Percentiles rank a stretch among this genome's conserved stretches.
phyloP scores from a whole-genome alignment of 805 yeast species.

The Kuraishia piskuri region DNA sequence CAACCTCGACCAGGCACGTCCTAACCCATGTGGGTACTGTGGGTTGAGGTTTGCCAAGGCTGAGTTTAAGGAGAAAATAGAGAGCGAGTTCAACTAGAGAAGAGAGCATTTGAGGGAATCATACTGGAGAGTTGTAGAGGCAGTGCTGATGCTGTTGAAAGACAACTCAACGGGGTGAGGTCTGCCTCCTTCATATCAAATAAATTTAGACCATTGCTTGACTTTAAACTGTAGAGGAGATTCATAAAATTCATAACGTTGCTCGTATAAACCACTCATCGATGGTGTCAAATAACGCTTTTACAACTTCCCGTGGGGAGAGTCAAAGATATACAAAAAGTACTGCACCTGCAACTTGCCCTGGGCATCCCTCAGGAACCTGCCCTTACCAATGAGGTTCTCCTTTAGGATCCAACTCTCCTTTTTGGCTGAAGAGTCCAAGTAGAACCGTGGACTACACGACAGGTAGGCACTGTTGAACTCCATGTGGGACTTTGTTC shows the following conservation, averaged over 20 bases:
- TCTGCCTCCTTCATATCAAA: too few species aligned
- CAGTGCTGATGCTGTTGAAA: too few species aligned
- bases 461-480: slow-evolving; percentile 42
- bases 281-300: too few species aligned
- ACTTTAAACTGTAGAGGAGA: too few species aligned
- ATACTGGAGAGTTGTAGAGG: too few species aligned
- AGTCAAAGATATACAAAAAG: slow-evolving; percentile 30
- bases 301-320: not conserved
- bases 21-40: slow-evolving; percentile 75
- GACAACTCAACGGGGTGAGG: too few species aligned
- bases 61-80: slow-evolving; percentile 34
- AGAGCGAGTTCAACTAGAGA: slow-evolving; percentile 6
- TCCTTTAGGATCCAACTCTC: slow-evolving; percentile 43
- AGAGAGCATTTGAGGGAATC: not conserved
- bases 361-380: slow-evolving; percentile 39
- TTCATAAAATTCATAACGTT: too few species aligned
- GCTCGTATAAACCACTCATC: too few species aligned
- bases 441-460: slow-evolving; percentile 33
- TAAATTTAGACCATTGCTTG: too few species aligned
- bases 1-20: slow-evolving; percentile 68
- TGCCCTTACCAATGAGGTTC: slow-evolving; percentile 50
- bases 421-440: slow-evolving; percentile 32
- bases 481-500: slow-evolving; percentile 20
- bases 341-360: slow-evolving; percentile 47
- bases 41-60: slow-evolving; percentile 58